Percentiles rank a stretch among this genome's conserved stretches.
Evolutionary conservation across 768 basidiomycete genomes (phyloP).

Genomic region (Boletus subparvulus): DNA sequence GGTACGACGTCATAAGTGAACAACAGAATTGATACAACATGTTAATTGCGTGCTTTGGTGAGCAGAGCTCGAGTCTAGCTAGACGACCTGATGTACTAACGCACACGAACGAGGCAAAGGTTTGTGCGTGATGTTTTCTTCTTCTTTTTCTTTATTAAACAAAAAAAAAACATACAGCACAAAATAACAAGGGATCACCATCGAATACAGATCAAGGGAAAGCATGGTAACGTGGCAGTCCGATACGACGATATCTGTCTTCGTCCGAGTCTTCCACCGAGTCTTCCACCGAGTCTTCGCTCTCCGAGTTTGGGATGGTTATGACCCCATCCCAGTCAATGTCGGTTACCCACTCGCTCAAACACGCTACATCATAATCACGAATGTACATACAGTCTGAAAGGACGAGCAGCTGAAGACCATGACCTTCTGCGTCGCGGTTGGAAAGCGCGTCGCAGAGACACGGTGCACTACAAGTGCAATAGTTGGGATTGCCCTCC

Average conservation of each 20-base stretch:
- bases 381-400: conserved; percentile 11
- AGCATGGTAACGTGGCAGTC: neutral
- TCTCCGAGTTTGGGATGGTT: neutral
- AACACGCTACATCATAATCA: neutral
- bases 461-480: conserved; percentile 9
- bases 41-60: neutral
- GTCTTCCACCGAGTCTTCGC: neutral
- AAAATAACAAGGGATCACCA: neutral
- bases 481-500: neutral
- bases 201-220: neutral
- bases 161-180: neutral
- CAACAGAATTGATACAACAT: neutral
- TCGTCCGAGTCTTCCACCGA: conserved; percentile 2
- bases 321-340: conserved; percentile 21
- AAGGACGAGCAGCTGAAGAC: conserved; percentile 13
- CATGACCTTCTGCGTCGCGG: conserved; percentile 11
- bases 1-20: neutral
- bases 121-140: no score
- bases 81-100: neutral
- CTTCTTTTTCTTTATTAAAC: no score
- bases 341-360: conserved; percentile 8
- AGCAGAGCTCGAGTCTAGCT: neutral
- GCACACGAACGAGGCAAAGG: neutral
- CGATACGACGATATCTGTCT: neutral
- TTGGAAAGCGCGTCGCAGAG: conserved; percentile 16